A percentile compares a stretch with the other conserved stretches of the same genome.
Evolutionary conservation across 176 grass and related monocot genomes (phyloP).

Genomic region (Oryza nivara): DNA sequence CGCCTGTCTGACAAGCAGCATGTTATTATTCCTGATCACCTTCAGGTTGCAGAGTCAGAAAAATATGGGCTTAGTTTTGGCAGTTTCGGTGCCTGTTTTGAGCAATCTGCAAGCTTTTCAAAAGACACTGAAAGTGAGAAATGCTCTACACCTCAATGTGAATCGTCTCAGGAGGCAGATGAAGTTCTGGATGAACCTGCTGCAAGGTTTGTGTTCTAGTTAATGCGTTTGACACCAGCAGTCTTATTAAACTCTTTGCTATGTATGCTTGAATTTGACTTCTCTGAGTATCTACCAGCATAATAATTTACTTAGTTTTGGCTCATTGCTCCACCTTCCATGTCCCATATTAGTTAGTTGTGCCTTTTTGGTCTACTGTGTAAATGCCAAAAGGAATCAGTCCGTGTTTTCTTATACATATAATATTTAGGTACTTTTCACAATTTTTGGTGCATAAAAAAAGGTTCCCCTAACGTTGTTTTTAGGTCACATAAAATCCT

Average conservation of each 20-base stretch:
- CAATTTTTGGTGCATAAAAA: not conserved
- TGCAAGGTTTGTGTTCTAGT: slow-evolving; percentile 50
- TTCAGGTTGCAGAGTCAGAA: slow-evolving; percentile 85
- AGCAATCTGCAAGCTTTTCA: slow-evolving; percentile 39
- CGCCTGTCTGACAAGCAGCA: slow-evolving; percentile 65
- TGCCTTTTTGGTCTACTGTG: not conserved
- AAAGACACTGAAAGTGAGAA: slow-evolving; percentile 53
- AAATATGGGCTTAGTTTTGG: slow-evolving; percentile 86
- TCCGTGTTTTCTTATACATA: slow-evolving; percentile 8
- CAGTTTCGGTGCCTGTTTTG: slow-evolving; percentile 73
- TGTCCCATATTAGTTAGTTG: not conserved
- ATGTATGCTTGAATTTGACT: slow-evolving; percentile 27
- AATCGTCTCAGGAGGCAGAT: slow-evolving; percentile 46
- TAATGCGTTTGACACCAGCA: not conserved
- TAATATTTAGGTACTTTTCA: not conserved
- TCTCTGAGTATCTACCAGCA: not conserved
- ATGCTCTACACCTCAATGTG: slow-evolving; percentile 43
- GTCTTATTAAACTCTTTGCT: not conserved
- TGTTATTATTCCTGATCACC: slow-evolving; percentile 90
- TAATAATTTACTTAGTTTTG: not conserved
- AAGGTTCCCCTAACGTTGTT: not conserved
- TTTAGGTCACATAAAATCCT: not conserved
- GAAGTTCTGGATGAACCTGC: slow-evolving; percentile 47
- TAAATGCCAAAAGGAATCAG: not conserved
- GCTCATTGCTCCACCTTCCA: not conserved